Base-by-base conservation (phyloP, 257 asterid genomes). In the Solanum lycopersicoides region DNA sequence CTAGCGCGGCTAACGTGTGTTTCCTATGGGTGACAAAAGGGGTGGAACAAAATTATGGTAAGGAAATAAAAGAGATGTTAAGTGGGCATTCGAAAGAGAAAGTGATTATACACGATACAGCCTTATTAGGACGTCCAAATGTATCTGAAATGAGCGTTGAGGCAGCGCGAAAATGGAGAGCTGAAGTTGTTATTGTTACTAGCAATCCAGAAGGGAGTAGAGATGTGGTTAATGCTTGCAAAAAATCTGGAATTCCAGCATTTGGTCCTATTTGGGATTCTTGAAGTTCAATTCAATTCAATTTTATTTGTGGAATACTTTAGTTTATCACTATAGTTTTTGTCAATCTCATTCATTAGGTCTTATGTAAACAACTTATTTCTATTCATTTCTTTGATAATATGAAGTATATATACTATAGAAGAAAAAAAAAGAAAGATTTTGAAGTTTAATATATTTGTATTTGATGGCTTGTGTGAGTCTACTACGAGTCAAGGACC, bases 191-290 rank as follows among this genome's bases (percentile, higher is more conserved):
- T 53, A 92, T 94, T 25, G 96, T 94, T 73, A 94, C 98, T 0
- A 94, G 96, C 65, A 94, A 94, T 87, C 98, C 98, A 0, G 93
- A 91, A 90, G 98, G 97, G 11, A 95, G 97, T 45, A 90, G 94
- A 88, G 94, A 91, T 84, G 94, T 94, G 10, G 96, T 94, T 13
- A 79, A 91, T 89, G 91, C 95, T 23, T 93, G 98, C 90, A 92
- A 92, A 77, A 90, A 84, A 9, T 86, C 87, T 16, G 98, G 96
- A 71, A 90, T 94, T 84, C 92, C 98, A 23, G 96, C 96, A 3
- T 94, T 92, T 83, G 98, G 94, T 12, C 96, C 98, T 0, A 92
- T 94, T 86, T 94, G 97, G 97, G 97, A 94, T 86, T 94, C 97
- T 88, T 94, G 85, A 91, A 10, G 50, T 41, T 39, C 20, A 39